phyloP scores from a whole-genome alignment of 345 rosid species.

The Microcos paniculata region DNA sequence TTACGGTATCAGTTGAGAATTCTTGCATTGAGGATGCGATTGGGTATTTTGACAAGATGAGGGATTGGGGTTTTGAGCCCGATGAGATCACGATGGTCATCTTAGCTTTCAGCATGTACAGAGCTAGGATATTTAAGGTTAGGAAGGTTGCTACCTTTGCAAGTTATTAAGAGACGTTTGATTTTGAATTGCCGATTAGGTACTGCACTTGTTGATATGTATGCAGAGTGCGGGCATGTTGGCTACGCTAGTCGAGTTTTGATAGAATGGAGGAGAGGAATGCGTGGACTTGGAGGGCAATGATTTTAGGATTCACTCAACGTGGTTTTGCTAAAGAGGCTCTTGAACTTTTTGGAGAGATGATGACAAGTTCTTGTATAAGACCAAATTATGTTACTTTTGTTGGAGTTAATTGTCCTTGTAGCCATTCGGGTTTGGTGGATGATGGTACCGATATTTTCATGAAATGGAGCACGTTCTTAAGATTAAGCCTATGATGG shows the following conservation, averaged over 20 bases:
- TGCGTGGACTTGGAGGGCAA: slow-evolving; percentile 94
- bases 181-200: slow-evolving; percentile 59
- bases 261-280: slow-evolving; percentile 51
- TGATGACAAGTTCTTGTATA: slow-evolving; percentile 44
- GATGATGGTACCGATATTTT: slow-evolving; percentile 62
- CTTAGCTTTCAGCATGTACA: slow-evolving; percentile 49
- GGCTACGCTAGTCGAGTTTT: slow-evolving; percentile 48
- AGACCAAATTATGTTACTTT: slow-evolving; percentile 78
- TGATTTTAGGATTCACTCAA: slow-evolving; percentile 84
- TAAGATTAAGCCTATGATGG: slow-evolving; percentile 66
- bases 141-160: slow-evolving; percentile 71
- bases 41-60: slow-evolving; percentile 57
- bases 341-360: slow-evolving; percentile 47
- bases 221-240: slow-evolving; percentile 63
- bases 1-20: slow-evolving; percentile 36
- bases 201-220: slow-evolving; percentile 87
- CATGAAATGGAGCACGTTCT: slow-evolving; percentile 60
- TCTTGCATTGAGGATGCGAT: slow-evolving; percentile 37
- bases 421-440: slow-evolving; percentile 76
- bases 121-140: slow-evolving; percentile 65
- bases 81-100: slow-evolving; percentile 82
- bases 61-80: slow-evolving; percentile 38
- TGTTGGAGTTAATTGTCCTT: slow-evolving; percentile 81
- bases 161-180: slow-evolving; percentile 53
- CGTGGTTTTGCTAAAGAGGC: slow-evolving; percentile 70